These are phyloP conservation scores for Sporothrix variecibatus DNA, from an alignment of 2,329 filamentous ascomycete species.

Conservation along the genomic window DNA sequence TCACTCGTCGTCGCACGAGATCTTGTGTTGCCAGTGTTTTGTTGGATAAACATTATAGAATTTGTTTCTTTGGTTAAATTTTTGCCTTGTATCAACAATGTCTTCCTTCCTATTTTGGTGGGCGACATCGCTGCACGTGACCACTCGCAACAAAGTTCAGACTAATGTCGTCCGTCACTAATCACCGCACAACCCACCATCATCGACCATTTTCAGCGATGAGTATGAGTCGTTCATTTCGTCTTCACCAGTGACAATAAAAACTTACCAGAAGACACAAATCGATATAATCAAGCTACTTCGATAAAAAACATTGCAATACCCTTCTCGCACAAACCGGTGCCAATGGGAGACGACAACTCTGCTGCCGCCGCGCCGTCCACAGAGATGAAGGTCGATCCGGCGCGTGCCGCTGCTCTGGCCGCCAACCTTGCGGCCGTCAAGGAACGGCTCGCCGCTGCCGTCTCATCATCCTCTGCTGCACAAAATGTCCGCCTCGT, in stretches of 20 bases:
- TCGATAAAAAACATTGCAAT: not conserved
- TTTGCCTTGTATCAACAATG: not conserved
- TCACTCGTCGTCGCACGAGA: not conserved
- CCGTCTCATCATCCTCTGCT: constrained; percentile 38
- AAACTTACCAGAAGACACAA: not conserved
- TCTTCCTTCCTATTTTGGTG: not conserved
- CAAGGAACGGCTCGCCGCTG: constrained; percentile 57
- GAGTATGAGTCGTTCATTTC: not conserved
- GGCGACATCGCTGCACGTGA: constrained; percentile 5
- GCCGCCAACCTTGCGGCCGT: constrained; percentile 63
- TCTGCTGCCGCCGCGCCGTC: not conserved
- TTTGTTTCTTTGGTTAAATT: not conserved
- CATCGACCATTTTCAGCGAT: not conserved
- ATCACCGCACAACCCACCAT: not conserved
- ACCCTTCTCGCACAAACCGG: not conserved
- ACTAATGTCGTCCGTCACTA: not conserved
- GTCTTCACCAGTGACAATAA: not conserved
- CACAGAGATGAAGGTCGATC: constrained; percentile 59
- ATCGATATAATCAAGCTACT: not conserved
- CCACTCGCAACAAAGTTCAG: not conserved
- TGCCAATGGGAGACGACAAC: constrained; percentile 21
- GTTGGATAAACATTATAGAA: not conserved
- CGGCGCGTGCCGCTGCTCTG: constrained; percentile 62
- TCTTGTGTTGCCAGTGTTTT: not conserved
- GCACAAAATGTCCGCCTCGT: constrained; percentile 70